These are phyloP conservation scores for Tulasnella sp. DNA, from an alignment of 768 basidiomycete genomes.

Conservation along the genomic window DNA sequence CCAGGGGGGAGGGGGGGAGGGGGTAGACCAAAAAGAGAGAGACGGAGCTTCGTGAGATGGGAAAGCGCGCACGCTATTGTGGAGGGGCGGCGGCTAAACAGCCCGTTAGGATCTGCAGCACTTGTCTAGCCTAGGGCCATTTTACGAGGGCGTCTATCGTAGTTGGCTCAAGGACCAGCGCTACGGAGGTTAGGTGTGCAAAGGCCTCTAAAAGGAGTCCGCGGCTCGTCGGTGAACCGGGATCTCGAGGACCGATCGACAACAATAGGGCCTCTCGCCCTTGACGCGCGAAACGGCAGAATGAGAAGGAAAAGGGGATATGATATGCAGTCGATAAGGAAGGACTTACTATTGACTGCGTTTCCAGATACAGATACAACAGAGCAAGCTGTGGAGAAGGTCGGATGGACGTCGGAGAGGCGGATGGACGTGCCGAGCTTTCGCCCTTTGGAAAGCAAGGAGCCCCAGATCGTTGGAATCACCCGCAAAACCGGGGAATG, in stretches of 20 bases:
- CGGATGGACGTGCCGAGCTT: background rate
- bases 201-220: slow-evolving; percentile 3
- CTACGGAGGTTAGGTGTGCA: background rate
- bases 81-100: background rate
- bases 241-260: slow-evolving; percentile 4
- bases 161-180: background rate
- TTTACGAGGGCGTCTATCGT: background rate
- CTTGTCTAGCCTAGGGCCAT: background rate
- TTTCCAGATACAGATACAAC: background rate
- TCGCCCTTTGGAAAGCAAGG: slow-evolving; percentile 5
- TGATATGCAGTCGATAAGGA: background rate
- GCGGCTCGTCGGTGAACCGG: slow-evolving; percentile 10
- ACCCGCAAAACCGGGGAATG: background rate
- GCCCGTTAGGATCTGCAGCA: background rate
- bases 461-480: background rate
- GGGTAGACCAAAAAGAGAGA: background rate
- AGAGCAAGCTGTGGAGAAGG: background rate
- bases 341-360: background rate
- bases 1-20: background rate
- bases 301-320: background rate
- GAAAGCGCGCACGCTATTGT: background rate
- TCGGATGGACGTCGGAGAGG: slow-evolving; percentile 10
- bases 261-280: background rate
- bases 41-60: background rate
- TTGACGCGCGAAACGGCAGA: background rate